A percentile compares a stretch with the other conserved stretches of the same genome.
Evolutionary conservation across 805 yeast genomes (phyloP).

Genomic region (Grigorovia humatica): DNA sequence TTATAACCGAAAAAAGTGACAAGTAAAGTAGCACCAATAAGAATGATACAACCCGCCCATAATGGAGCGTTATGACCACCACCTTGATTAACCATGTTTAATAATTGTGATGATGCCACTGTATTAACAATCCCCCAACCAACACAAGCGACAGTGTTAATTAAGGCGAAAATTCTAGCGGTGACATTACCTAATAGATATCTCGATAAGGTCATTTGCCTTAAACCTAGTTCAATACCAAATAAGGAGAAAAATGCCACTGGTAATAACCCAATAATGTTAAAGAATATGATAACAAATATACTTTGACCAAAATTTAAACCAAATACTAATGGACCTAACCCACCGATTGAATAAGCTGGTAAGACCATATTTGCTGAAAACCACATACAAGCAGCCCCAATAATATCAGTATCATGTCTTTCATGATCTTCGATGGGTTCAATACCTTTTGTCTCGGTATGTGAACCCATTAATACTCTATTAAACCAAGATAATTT

Average conservation of each 20-base stretch:
- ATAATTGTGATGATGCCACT: constrained; percentile 77
- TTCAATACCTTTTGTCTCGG: constrained; percentile 71
- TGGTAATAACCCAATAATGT: constrained; percentile 58
- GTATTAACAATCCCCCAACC: constrained; percentile 96
- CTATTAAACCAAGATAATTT: constrained; percentile 17
- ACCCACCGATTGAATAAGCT: constrained; percentile 66
- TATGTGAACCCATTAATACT: constrained; percentile 24
- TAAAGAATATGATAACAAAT: constrained; percentile 61
- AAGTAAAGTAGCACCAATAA: constrained; percentile 55
- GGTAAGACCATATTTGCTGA: constrained; percentile 85
- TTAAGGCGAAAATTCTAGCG: constrained; percentile 64
- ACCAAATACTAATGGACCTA: constrained; percentile 53
- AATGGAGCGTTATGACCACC: constrained; percentile 53
- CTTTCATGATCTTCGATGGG: constrained; percentile 71
- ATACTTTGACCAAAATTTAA: constrained; percentile 67
- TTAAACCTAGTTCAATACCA: constrained; percentile 75
- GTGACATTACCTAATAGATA: constrained; percentile 67
- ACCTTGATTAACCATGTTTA: constrained; percentile 59
- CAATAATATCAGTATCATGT: constrained; percentile 51
- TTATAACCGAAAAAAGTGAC: constrained; percentile 80
- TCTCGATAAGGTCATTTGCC: constrained; percentile 79
- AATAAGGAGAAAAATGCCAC: constrained; percentile 78
- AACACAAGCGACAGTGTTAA: constrained; percentile 76
- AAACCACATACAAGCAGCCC: constrained; percentile 82
- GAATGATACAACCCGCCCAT: constrained; percentile 81